A percentile compares a stretch with the other conserved stretches of the same genome.
phyloP scores from a whole-genome alignment of 345 rosid species.

The Balakata baccata region DNA sequence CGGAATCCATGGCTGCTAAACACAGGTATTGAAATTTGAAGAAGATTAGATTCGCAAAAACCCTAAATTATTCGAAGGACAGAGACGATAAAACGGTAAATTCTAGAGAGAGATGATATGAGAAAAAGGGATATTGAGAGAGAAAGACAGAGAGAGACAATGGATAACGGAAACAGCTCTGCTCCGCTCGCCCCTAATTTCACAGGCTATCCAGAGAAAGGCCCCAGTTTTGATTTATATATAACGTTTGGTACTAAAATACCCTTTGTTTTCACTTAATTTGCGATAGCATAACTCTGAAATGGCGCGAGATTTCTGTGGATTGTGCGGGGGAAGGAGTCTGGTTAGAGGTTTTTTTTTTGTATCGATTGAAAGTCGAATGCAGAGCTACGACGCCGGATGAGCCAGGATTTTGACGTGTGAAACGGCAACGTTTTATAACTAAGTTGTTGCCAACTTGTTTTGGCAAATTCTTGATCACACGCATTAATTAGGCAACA shows the following conservation, averaged over 20 bases:
- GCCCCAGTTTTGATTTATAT: conserved; percentile 7
- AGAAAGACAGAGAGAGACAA: conserved; percentile 35
- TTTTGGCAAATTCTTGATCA: not conserved
- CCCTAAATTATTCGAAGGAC: conserved; percentile 38
- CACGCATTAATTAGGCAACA: not conserved
- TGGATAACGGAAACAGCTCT: conserved; percentile 80
- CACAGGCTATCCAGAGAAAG: not conserved
- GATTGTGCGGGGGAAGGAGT: not conserved
- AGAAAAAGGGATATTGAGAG: conserved; percentile 1
- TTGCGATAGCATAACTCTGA: not conserved
- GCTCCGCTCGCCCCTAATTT: conserved; percentile 40
- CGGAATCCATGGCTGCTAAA: conserved; percentile 53
- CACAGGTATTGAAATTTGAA: not conserved
- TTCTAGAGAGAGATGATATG: conserved; percentile 22
- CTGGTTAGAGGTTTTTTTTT: not conserved
- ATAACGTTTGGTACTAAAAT: not conserved
- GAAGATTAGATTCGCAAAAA: conserved; percentile 31
- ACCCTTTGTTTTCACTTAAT: not conserved
- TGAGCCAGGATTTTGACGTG: not conserved
- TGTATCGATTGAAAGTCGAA: not conserved
- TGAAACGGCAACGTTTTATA: not conserved
- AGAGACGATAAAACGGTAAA: not conserved
- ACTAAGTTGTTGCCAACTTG: too few relatives aligned
- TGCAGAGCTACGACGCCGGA: not conserved
- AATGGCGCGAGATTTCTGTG: not conserved